Percentiles rank a stretch among this genome's conserved stretches.
phyloP scores from a whole-genome alignment of 768 basidiomycete species.

The Cyathus striatus region DNA sequence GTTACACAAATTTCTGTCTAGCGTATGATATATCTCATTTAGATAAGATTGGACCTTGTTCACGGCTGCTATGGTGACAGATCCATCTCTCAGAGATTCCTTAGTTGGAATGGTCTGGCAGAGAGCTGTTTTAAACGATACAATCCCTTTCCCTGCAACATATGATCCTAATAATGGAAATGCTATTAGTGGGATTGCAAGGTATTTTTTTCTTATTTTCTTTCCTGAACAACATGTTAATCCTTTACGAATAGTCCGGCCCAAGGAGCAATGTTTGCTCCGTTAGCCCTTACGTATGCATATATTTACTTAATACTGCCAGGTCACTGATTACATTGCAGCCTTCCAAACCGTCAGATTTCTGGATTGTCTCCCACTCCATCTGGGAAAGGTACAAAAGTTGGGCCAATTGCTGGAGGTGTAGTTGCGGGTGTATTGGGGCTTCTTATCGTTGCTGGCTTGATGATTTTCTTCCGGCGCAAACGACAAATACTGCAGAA shows the following conservation, averaged over 20 bases:
- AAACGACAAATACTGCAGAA: background rate
- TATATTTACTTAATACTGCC: too few relatives aligned
- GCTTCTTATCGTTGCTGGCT: background rate
- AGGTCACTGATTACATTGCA: too few relatives aligned
- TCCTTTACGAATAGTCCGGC: background rate
- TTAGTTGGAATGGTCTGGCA: constrained; percentile 25
- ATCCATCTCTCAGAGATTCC: constrained; percentile 24
- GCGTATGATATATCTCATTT: background rate
- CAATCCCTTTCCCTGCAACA: constrained; percentile 14
- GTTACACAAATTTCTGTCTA: background rate
- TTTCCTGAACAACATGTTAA: background rate
- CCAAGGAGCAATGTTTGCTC: background rate
- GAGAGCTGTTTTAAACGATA: constrained; percentile 14
- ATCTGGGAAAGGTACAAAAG: too few relatives aligned
- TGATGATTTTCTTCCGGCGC: background rate
- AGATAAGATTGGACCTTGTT: constrained; percentile 43
- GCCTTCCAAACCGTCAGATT: too few relatives aligned
- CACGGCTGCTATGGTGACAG: constrained; percentile 37
- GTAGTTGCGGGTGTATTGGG: background rate
- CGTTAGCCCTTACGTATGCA: background rate
- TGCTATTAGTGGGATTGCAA: background rate
- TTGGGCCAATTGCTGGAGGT: background rate
- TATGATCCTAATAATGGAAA: constrained; percentile 10
- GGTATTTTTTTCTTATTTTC: background rate
- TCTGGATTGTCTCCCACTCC: too few relatives aligned